Conservation (phyloP, 106 monocot genomes). For the Iris macrosiphon region DNA sequence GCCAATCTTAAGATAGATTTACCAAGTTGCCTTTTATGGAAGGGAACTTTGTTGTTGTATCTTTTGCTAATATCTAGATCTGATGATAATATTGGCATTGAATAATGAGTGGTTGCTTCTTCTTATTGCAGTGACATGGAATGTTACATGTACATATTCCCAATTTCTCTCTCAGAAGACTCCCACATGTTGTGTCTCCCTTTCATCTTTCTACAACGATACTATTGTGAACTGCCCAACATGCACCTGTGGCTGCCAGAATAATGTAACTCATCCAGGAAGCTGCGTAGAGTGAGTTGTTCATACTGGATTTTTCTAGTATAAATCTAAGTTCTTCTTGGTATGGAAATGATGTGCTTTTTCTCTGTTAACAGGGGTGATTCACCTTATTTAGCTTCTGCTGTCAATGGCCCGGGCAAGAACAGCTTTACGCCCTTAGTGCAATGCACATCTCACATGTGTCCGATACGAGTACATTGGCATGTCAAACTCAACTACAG, state of each 20-base stretch:
- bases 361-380: constrained; percentile 32
- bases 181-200: constrained; percentile 74
- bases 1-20: too few relatives aligned
- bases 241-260: constrained; percentile 73
- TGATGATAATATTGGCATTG: not conserved
- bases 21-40: too few relatives aligned
- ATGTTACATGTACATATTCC: constrained; percentile 78
- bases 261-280: constrained; percentile 56
- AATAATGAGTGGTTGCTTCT: not conserved
- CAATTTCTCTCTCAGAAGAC: constrained; percentile 71
- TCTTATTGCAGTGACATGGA: constrained; percentile 77
- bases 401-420: constrained; percentile 46
- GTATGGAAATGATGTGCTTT: constrained; percentile 1
- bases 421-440: constrained; percentile 38
- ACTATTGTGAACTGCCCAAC: constrained; percentile 74
- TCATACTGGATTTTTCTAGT: too few relatives aligned
- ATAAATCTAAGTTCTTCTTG: too few relatives aligned
- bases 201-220: constrained; percentile 84
- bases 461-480: constrained; percentile 65
- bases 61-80: not conserved
- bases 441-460: constrained; percentile 73
- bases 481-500: constrained; percentile 66
- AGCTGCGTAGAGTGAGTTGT: constrained; percentile 83
- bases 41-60: too few relatives aligned
- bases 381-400: constrained; percentile 52